Evolutionary conservation across 2,329 filamentous ascomycete genomes (phyloP).

Genomic region (Trichoderma pleuroti): DNA sequence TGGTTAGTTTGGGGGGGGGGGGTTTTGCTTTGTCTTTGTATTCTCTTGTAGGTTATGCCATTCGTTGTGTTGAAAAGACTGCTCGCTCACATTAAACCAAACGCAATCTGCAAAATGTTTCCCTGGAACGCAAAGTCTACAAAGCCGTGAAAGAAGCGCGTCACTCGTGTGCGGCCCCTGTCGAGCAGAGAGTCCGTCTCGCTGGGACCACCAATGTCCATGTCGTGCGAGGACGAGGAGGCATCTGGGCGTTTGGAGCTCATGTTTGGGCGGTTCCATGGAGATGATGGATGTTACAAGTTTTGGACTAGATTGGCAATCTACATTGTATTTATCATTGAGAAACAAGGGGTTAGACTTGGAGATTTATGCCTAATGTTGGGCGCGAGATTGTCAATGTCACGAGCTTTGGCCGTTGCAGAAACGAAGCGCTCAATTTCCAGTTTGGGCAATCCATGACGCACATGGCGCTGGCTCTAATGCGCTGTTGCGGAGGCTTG

Average conservation of each 20-base stretch:
- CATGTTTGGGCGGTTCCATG: background rate
- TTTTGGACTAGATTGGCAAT: background rate
- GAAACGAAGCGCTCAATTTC: constrained; percentile 7
- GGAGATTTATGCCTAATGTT: background rate
- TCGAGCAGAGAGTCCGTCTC: constrained; percentile 43
- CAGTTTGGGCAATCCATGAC: constrained; percentile 2
- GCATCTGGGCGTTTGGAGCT: constrained; percentile 8
- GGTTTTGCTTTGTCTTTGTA: background rate
- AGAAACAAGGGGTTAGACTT: background rate
- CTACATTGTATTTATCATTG: background rate
- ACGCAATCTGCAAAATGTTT: constrained; percentile 72
- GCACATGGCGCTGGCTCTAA: constrained; percentile 17
- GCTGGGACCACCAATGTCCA: constrained; percentile 18
- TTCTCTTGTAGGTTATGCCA: background rate
- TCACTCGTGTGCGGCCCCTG: constrained; percentile 45
- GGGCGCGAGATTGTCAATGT: background rate
- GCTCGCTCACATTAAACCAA: constrained; percentile 64
- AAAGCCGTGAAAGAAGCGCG: constrained; percentile 59
- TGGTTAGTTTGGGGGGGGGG: too few relatives aligned
- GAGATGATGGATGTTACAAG: background rate
- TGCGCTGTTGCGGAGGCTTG: constrained; percentile 2
- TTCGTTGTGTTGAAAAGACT: background rate
- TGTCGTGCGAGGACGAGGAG: background rate
- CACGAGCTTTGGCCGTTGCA: background rate
- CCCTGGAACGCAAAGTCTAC: constrained; percentile 70